Conservation (phyloP, 441 rosid species). For the Jatropha multifida region DNA sequence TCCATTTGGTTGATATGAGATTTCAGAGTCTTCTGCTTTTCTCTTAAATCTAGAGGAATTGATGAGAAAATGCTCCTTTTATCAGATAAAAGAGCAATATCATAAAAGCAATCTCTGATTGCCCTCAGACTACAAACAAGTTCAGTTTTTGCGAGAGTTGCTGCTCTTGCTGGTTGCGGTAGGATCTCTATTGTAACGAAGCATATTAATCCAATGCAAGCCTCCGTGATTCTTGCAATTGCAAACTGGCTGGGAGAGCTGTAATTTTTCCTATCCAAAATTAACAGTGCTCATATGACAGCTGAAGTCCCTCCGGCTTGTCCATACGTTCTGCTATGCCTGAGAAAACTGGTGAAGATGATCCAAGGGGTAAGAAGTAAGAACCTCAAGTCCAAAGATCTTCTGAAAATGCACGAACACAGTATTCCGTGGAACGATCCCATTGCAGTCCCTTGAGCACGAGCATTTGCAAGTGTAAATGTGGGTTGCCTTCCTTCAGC, state of each 20-base stretch:
- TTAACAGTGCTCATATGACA: constrained; percentile 40
- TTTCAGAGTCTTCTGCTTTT: constrained; percentile 31
- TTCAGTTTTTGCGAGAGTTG: constrained; percentile 57
- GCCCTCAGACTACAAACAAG: constrained; percentile 41
- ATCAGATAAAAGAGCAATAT: constrained; percentile 28
- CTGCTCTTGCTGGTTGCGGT: constrained; percentile 33
- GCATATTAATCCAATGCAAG: constrained; percentile 61
- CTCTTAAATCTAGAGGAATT: constrained; percentile 24
- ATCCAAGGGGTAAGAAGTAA: constrained; percentile 76
- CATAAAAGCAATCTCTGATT: constrained; percentile 33
- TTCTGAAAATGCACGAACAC: background rate
- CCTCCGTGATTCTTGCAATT: constrained; percentile 50
- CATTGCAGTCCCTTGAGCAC: no score
- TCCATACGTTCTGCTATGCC: constrained; percentile 72
- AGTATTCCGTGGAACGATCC: no score
- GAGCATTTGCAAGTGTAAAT: no score
- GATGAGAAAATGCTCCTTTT: constrained; percentile 33
- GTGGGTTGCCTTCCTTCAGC: no score
- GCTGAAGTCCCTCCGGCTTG: constrained; percentile 16
- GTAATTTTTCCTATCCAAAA: constrained; percentile 40
- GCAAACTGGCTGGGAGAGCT: constrained; percentile 57
- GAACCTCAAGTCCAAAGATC: constrained; percentile 42
- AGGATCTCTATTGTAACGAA: constrained; percentile 25
- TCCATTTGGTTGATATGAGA: constrained; percentile 38
- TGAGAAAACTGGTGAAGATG: constrained; percentile 52